These are phyloP conservation scores for Paramyrothecium sp. DNA, from an alignment of 2,329 filamentous ascomycete species.

Conservation along the genomic window DNA sequence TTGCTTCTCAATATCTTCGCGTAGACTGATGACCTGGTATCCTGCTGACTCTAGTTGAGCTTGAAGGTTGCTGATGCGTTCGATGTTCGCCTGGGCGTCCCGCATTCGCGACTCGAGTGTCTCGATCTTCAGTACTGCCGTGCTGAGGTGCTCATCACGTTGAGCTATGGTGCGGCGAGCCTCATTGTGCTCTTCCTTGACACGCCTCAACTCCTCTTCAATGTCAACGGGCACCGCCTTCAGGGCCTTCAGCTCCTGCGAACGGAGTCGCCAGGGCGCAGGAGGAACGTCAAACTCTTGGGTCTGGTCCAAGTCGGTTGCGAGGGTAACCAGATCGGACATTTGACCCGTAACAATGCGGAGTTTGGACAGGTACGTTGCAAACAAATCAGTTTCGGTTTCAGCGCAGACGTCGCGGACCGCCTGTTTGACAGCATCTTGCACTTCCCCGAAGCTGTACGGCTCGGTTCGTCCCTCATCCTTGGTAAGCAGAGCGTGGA, in stretches of 20 bases:
- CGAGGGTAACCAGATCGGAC: slow-evolving; percentile 68
- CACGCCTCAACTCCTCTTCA: slow-evolving; percentile 77
- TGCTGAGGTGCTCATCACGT: slow-evolving; percentile 80
- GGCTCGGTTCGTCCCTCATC: slow-evolving; percentile 71
- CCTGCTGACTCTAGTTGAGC: slow-evolving; percentile 53
- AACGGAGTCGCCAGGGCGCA: slow-evolving; percentile 81
- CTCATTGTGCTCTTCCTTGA: slow-evolving; percentile 79
- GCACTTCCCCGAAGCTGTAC: slow-evolving; percentile 65
- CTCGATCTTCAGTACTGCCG: slow-evolving; percentile 88
- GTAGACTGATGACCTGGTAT: slow-evolving; percentile 49
- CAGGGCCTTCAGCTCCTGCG: slow-evolving; percentile 77
- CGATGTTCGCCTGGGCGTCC: slow-evolving; percentile 76
- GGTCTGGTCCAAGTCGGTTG: slow-evolving; percentile 68
- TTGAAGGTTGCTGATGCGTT: slow-evolving; percentile 66
- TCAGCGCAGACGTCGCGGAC: slow-evolving; percentile 45
- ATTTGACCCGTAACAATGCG: slow-evolving; percentile 63
- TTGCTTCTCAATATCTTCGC: slow-evolving; percentile 65
- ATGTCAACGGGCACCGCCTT: slow-evolving; percentile 79
- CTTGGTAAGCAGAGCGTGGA: slow-evolving; percentile 62
- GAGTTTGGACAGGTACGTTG: slow-evolving; percentile 65
- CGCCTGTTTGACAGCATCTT: slow-evolving; percentile 59
- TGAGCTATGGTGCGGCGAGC: slow-evolving; percentile 69
- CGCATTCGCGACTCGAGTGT: slow-evolving; percentile 85
- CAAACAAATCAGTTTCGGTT: slow-evolving; percentile 68
- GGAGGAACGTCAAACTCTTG: slow-evolving; percentile 75